Base-by-base conservation (phyloP, 2,329 filamentous ascomycete species). In the Colletotrichum shisoi region DNA sequence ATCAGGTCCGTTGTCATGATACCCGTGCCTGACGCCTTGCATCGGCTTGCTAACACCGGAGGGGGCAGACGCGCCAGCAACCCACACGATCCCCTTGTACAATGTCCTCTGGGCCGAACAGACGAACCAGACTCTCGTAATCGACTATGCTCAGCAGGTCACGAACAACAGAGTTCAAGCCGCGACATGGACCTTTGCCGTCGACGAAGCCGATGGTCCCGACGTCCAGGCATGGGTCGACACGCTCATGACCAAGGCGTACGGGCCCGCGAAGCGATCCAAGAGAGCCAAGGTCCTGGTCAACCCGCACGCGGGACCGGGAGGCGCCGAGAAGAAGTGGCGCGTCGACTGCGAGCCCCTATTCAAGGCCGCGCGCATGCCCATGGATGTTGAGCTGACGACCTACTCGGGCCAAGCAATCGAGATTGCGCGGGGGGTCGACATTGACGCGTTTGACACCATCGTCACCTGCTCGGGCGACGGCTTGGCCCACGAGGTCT, bases 391-490 rank as follows among this genome's bases (percentile, higher is more conserved):
- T 12, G 86, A 92, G 70, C 83, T 82, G 57, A 96, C 96, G 1
- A 84, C 83, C 46, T 85, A 89, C 74, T 82, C 85, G 15, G 93
- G 93, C 4, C 91, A 98, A 78, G 95, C 92, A 0, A 83, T 89
- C 1, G 90, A 92, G 21, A 89, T 98, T 68, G 89, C 88, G 12
- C 84, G 91, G 74, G 84, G 88, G 48, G 79, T 97, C 56, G 91
- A 97, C 74, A 84, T 95, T 34, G 86, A 93, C 54, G 86, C 84
- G 2, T 97, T 89, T 77, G 95, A 99, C 79, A 90, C 93, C 9
- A 85, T 98, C 15, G 88, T 94, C 31, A 92, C 92, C 69, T 95
- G 93, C 75, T 97, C 94, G 0, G 95, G 95, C 4, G 95, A 99
- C 73, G 95, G 95, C 11, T 83, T 97, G 45, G 90, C 93, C 0